These are phyloP conservation scores for Ogataea kodamae DNA, from an alignment of 805 yeast species.

Conservation along the genomic window DNA sequence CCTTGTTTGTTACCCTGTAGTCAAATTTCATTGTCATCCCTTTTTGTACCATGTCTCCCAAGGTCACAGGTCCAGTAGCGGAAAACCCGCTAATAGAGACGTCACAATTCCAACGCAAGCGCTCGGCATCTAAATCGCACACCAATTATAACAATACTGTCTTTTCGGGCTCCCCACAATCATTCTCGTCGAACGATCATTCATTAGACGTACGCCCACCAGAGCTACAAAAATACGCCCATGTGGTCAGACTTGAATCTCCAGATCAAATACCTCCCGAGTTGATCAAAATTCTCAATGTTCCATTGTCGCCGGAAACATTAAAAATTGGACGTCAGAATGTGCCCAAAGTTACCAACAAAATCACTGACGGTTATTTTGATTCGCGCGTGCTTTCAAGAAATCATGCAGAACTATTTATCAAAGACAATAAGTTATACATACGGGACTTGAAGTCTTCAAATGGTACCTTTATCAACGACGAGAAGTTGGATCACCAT, in stretches of 20 bases:
- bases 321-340: conserved; percentile 89
- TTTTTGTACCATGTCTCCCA: conserved; percentile 10
- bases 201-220: conserved; percentile 15
- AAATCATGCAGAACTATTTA: conserved; percentile 88
- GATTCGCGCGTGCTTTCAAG: conserved; percentile 91
- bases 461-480: conserved; percentile 92
- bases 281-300: conserved; percentile 62
- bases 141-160: conserved; percentile 26
- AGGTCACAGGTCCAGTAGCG: conserved; percentile 9
- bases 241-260: conserved; percentile 69
- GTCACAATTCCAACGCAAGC: conserved; percentile 24
- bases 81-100: conserved; percentile 4
- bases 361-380: conserved; percentile 82
- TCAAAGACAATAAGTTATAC: conserved; percentile 59
- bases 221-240: conserved; percentile 37
- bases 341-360: conserved; percentile 55
- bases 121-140: conserved; percentile 34
- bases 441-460: conserved; percentile 85
- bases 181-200: conserved; percentile 8
- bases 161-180: conserved; percentile 10
- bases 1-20: not conserved
- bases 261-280: conserved; percentile 74
- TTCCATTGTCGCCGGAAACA: conserved; percentile 80
- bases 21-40: not conserved
- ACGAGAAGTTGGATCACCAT: conserved; percentile 59